phyloP scores from a whole-genome alignment of 2,329 filamentous ascomycete genomes.

The Neophaeococcomyces aloes region DNA sequence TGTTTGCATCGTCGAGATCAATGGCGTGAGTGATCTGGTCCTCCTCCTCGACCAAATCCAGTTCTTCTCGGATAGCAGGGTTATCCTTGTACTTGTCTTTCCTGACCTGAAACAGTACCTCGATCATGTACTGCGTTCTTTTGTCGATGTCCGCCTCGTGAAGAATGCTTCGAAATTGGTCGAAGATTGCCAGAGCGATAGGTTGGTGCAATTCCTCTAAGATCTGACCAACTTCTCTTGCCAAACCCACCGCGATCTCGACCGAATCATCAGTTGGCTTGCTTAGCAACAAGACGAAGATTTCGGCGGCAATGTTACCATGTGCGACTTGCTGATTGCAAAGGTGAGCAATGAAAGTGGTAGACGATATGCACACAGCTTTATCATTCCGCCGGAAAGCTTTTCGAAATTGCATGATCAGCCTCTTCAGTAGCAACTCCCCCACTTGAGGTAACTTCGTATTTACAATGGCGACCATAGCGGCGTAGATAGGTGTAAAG shows the following conservation, averaged over 20 bases:
- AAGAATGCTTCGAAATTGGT: conserved; percentile 88
- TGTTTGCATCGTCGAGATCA: conserved; percentile 62
- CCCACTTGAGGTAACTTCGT: conserved; percentile 93
- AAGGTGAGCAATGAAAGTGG: conserved; percentile 88
- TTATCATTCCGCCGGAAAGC: conserved; percentile 96
- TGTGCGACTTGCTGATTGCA: conserved; percentile 94
- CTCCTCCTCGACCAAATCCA: conserved; percentile 93
- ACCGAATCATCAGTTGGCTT: conserved; percentile 96
- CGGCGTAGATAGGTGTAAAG: conserved; percentile 92
- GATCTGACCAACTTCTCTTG: conserved; percentile 84
- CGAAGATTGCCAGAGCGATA: conserved; percentile 82
- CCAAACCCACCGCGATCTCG: conserved; percentile 90
- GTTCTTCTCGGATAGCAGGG: conserved; percentile 76
- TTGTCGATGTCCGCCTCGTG: conserved; percentile 97
- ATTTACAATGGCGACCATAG: conserved; percentile 93
- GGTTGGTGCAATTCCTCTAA: conserved; percentile 88
- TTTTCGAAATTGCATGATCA: conserved; percentile 89
- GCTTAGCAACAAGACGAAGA: conserved; percentile 79
- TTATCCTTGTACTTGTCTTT: conserved; percentile 97
- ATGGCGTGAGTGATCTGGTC: conserved; percentile 91
- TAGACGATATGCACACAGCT: conserved; percentile 82
- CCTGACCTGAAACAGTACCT: conserved; percentile 90
- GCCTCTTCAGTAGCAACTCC: conserved; percentile 72
- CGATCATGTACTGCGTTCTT: conserved; percentile 98
- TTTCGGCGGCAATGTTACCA: conserved; percentile 87